Base-by-base conservation (phyloP, 768 basidiomycete genomes). In the Pleurotus platypus region DNA sequence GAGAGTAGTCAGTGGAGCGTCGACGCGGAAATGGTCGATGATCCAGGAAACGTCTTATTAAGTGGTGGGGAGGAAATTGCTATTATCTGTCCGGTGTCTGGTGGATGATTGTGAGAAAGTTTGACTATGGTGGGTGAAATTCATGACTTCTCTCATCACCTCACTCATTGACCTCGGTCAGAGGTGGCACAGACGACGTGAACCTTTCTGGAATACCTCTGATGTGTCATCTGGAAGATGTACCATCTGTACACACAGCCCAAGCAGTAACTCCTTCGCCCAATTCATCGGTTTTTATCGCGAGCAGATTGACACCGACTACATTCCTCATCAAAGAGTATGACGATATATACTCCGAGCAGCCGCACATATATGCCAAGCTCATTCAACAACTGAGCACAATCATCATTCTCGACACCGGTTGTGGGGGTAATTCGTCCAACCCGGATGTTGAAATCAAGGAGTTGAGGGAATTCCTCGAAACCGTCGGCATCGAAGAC, bases 81-180 rank as follows among this genome's bases (percentile, higher is more conserved):
- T 12, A 78, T 92, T 22, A 92, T 93, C 43, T 87, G 87, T 61
- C 90, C 89, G 7, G 90, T 92, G 0, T 90, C 88, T 53, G 91
- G 92, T 4, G 90, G 90, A 30, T 91, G 69, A 71, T 35, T 45
- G 22, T 57, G 57, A 27, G 65, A 59, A 22, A 61, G 62, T 55
- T 43, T 35, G 40, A 51, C 47, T 16, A 35, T 26, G 22, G 48
- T 26, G 22, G 48, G 30, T 49, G 24, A 16, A 35, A 24, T 16
- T 26, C 53, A 57, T 42, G 63, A 62, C 42, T 16, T 8, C 24
- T 26, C 48, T 12, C 24, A 49, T 16, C 27, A 35, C 27, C 13
- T n/a, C 49, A 50, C 18, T 18, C 61, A 58, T 18, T 43, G 55
- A n/a, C 37, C 8, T 35, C 30, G 12, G 9, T 2, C 30, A 8